phyloP scores from a whole-genome alignment of 768 basidiomycete genomes.

The Leccinum rimulosum region DNA sequence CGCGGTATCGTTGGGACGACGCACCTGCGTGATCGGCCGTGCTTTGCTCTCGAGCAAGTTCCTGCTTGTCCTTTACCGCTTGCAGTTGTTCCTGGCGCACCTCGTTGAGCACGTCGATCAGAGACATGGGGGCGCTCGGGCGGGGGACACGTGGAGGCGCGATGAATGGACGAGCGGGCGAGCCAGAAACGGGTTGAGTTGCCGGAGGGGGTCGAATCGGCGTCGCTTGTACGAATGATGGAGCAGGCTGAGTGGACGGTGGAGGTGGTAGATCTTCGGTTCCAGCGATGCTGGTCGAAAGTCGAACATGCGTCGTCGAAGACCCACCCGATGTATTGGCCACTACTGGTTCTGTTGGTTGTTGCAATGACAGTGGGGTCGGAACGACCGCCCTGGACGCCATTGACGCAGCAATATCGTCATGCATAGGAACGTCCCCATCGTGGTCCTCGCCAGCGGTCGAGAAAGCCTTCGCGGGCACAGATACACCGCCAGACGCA shows the following conservation, averaged over 20 bases:
- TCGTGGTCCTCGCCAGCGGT: not conserved
- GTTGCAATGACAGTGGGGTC: not conserved
- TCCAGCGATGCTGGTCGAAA: not conserved
- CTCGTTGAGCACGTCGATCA: conserved; percentile 23
- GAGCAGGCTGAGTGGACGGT: not conserved
- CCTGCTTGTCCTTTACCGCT: not conserved
- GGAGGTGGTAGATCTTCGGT: not conserved
- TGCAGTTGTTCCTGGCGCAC: conserved; percentile 1
- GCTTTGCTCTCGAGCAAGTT: not conserved
- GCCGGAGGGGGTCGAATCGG: not conserved
- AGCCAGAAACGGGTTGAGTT: not conserved
- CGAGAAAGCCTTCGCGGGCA: not conserved
- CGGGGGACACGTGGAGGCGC: conserved; percentile 24
- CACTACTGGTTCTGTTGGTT: not conserved
- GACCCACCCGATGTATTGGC: not conserved
- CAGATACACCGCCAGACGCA: not conserved
- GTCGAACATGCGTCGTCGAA: not conserved
- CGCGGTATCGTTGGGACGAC: not conserved
- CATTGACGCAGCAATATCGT: not conserved
- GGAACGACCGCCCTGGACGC: not conserved
- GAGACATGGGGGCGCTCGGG: conserved; percentile 11
- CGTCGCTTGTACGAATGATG: not conserved
- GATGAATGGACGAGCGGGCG: conserved; percentile 16
- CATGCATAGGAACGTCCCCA: conserved; percentile 9
- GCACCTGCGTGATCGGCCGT: not conserved